Base-by-base conservation (phyloP, 352 stramenopile species). In the Phytophthora aleatoria region DNA sequence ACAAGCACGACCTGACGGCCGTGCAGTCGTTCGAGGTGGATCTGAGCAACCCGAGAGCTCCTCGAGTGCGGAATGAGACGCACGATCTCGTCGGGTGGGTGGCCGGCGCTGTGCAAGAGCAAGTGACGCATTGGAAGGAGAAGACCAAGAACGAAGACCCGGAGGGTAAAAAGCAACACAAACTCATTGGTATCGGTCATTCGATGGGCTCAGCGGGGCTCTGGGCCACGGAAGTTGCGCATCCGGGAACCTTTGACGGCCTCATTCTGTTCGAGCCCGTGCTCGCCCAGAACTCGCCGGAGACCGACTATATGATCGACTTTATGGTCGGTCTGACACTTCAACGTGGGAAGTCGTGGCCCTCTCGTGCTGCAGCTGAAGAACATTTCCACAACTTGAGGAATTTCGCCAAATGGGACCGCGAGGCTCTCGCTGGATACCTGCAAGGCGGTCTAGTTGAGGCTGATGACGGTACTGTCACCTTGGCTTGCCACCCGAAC, bases 181-280 rank as follows among this genome's bases (percentile, higher is more conserved):
- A 67, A 64, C 56, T 87, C 27, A 72, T 87, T 20, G 78, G 70
- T 6, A 55, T 87, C 36, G 78, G 70, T 5, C 78, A 87, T 35
- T 87, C 73, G 1, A 78, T 87, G 75, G 78, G 78, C 26, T 68
- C 73, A 0, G 50, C 66, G 3, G 67, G 63, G 3, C 62, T 85
- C 4, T 75, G 77, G 69, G 64, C 68, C 13, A 64, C 68, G 1
- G 78, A 87, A 53, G 64, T 69, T 12, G 55, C 39, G 5, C 49
- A 72, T 41, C 78, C 78, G 10, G 75, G 78, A n/a, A 87, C 73
- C 3, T 81, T 87, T 33, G 71, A 76, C 36, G 68, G 66, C 6
- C 64, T 83, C 53, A 79, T 87, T 24, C 62, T 79, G 30, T 87
- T 87, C 50, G 77, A 87, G 38, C 74, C 77, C 2, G 68, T 86